Base-by-base conservation (phyloP, 306 rosid species). In the Malus sylvestris region DNA sequence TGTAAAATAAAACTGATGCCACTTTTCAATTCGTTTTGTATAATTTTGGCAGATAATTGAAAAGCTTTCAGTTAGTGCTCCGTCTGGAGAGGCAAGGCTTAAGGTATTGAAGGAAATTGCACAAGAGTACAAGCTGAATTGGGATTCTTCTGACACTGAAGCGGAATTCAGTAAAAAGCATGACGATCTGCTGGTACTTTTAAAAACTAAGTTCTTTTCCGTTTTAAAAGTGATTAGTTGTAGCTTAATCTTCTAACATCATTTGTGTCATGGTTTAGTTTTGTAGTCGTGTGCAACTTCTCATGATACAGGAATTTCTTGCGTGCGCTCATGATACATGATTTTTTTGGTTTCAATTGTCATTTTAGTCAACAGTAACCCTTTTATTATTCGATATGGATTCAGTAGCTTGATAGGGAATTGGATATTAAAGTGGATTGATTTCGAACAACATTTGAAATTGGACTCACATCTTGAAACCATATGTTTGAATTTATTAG, bases 151-250 rank as follows among this genome's bases (percentile, higher is more conserved):
- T 6, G 75, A 80, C 76, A 83, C 97, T 42, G 97, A 88, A 80
- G 89, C 90, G 32, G 97, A 95, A 71, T 86, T 92, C 77, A 82
- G 88, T 78, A 92, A 85, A 86, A 89, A 83, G 69, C 98, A 95
- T 67, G 99, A 95, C 81, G 99, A 95, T 91, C 87, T 95, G 73
- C 92, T 95, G 99, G 99, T 95, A 92, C 62, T 30, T 68, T 77
- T 20, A 83, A 61, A 3, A 60, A 67, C 72, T 25, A 67, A 75
- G 8, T 66, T 64, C 58, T n/a, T 40, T 59, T 67, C 55, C 73
- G 7, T 58, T 71, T 76, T 67, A 53, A 73, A 33, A 33, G 20
- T 30, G 42, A 18, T 46, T 60, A 68, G 65, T 51, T 68, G 75
- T 42, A 61, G 46, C 67, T 67, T 63, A 55, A 49, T 40, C 62